Evolutionary conservation across 2,329 filamentous ascomycete species (phyloP).

Genomic region (Reticulascus tulasneorum): DNA sequence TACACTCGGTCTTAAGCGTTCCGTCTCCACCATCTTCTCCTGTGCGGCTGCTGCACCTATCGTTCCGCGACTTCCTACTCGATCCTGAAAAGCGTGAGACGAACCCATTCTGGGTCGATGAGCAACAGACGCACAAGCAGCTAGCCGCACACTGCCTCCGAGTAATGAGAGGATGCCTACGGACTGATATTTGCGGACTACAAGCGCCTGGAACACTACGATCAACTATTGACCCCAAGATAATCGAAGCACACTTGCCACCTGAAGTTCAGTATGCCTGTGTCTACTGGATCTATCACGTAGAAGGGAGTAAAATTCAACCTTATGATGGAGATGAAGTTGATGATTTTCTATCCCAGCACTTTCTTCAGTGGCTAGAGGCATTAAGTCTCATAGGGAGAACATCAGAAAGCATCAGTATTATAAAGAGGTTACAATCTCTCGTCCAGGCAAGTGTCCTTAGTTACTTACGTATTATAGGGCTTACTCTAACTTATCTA

Average conservation of each 20-base stretch:
- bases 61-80: conserved; percentile 34
- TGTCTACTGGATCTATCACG: conserved; percentile 32
- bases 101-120: conserved; percentile 33
- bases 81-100: conserved; percentile 19
- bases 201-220: conserved; percentile 19
- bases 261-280: conserved; percentile 35
- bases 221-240: conserved; percentile 17
- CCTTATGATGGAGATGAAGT: conserved; percentile 24
- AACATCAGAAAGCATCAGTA: conserved; percentile 5
- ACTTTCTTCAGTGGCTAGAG: conserved; percentile 40
- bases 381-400: conserved; percentile 28
- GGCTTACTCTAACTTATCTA: conserved; percentile 1
- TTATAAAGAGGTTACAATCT: conserved; percentile 7
- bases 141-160: conserved; percentile 30
- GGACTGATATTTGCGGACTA: conserved; percentile 30
- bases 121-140: conserved; percentile 23
- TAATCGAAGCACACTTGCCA: conserved; percentile 20
- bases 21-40: conserved; percentile 17
- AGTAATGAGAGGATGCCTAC: conserved; percentile 26
- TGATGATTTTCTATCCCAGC: conserved; percentile 28
- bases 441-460: conserved; percentile 6
- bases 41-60: conserved; percentile 28
- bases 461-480: too few species aligned
- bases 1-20: conserved; percentile 31
- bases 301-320: conserved; percentile 19